Base-by-base conservation (phyloP, 257 asterid genomes). In the Solanum bulbocastanum region DNA sequence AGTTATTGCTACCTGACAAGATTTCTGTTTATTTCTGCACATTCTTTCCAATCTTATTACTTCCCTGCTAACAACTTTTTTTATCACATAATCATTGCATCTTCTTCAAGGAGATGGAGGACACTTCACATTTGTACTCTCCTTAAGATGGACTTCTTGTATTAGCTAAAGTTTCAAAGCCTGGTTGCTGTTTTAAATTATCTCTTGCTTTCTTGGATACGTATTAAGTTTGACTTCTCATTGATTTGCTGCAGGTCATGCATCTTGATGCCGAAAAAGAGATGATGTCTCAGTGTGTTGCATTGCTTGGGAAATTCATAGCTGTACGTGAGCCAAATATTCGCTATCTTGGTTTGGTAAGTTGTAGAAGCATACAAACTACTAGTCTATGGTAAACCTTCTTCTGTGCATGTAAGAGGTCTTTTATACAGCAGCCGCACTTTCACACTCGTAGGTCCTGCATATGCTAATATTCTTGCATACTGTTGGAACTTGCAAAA, bases 261-360 rank as follows among this genome's bases (percentile, higher is more conserved):
- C 99, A 96, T 93, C 98, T 96, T 87, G 99, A 96, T 94, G 99
- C 99, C 10, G 99, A 96, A 89, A 95, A 94, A 89, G 99, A 96
- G 91, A 96, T 96, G 98, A 96, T 96, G 98, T 96, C 98, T 73
- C 99, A 96, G 87, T 96, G 99, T 94, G 98, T 96, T 89, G 99
- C 99, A 58, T 87, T 96, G 92, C 98, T 96, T 72, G 99, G 99
- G 88, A 96, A 96, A 92, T 96, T 96, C 91, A 96, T 96, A 37
- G 96, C 99, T 66, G 99, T 96, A 36, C 98, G 99, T 22, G 99
- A 96, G 88, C 99, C 99, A 90, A 96, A 96, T 93, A 96, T 96
- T 84, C 94, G 99, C 44, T 96, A 96, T 92, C 99, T 96, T 89
- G 99, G 99, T 88, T 89, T 96, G 98, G 99, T 95, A 91, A 93